Evolutionary conservation across 805 yeast species (phyloP), one percentile per base, ranked within the genome.

Genomic region (Candida pseudoglaebosa): DNA sequence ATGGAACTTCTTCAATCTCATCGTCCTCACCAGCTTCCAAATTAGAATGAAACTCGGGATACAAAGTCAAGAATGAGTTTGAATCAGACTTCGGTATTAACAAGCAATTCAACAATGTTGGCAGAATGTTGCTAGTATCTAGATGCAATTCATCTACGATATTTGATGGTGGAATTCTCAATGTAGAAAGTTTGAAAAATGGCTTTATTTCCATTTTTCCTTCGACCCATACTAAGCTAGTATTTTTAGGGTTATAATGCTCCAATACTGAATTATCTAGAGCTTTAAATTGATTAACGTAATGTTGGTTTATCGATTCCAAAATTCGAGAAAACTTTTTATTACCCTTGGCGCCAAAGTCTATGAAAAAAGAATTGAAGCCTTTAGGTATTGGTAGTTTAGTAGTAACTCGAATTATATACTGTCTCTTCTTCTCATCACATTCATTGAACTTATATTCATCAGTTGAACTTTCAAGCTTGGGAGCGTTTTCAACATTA

Each of bases 151-250:
- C 28, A 13, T 31, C 38, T 14, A 18, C 10, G 9, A 43, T 35
- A 1, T 31, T 9, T n/a, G 47, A 46, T 1, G 65, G 64, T 1
- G 56, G 54, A 12, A 68, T 61, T 14, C 72, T 50, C 14, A 68
- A 52, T 0, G 72, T 64, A 41, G 63, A 57, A 1, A 72, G 72
- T 38, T 62, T 62, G 49, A 53, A 67, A 40, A 65, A 61, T 13
- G 62, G 54, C 40, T 62, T 62, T 36, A 68, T 51, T 36, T 66
- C 68, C 42, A 55, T 54, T 39, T 54, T 56, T 1, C 71, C 72
- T 28, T 65, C 67, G 5, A 66, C 49, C 74, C 73, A 68, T 7
- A 66, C 49, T 38, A 67, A 49, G 1, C 55, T 42, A 3, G 54
- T 49, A 7, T 45, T 24, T 3, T 42, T 32, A 24, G 45, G 31